phyloP scores from a whole-genome alignment of 1,284 basidiomycete genomes.

The Cryptococcus depauperatus region DNA sequence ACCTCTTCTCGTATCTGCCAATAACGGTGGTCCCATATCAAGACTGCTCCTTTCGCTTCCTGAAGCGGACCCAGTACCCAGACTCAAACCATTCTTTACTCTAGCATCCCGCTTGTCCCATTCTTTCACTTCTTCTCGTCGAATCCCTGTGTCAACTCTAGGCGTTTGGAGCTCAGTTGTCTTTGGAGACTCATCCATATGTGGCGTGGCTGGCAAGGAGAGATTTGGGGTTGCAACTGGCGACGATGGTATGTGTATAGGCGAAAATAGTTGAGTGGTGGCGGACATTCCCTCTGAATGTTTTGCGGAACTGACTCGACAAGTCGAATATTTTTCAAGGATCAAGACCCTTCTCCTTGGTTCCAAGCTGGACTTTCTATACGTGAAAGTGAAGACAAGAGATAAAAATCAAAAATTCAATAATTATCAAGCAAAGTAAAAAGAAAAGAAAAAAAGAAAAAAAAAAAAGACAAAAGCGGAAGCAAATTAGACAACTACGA shows the following conservation, averaged over 20 bases:
- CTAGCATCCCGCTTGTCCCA: not conserved
- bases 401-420: too few relatives aligned
- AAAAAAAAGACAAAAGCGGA: too few relatives aligned
- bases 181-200: slow-evolving; percentile 19
- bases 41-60: slow-evolving; percentile 1
- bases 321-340: not conserved
- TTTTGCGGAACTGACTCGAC: too few relatives aligned
- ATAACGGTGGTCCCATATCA: slow-evolving; percentile 1
- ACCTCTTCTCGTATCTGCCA: slow-evolving; percentile 5
- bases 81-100: not conserved
- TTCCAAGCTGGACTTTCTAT: not conserved
- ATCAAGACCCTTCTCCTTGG: not conserved
- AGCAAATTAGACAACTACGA: too few relatives aligned
- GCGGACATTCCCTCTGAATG: too few relatives aligned
- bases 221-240: slow-evolving; percentile 19
- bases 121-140: not conserved
- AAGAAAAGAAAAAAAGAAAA: too few relatives aligned
- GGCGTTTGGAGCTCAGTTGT: slow-evolving; percentile 20
- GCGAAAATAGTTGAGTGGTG: too few relatives aligned
- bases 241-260: too few relatives aligned
- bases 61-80: not conserved
- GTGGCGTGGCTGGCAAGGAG: slow-evolving; percentile 23
- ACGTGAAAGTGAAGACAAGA: too few relatives aligned
- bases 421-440: too few relatives aligned
- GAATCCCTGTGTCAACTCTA: not conserved